Percentiles rank a stretch among this genome's conserved stretches.
phyloP scores from a whole-genome alignment of 306 rosid species.

The Cucumis hystrix region DNA sequence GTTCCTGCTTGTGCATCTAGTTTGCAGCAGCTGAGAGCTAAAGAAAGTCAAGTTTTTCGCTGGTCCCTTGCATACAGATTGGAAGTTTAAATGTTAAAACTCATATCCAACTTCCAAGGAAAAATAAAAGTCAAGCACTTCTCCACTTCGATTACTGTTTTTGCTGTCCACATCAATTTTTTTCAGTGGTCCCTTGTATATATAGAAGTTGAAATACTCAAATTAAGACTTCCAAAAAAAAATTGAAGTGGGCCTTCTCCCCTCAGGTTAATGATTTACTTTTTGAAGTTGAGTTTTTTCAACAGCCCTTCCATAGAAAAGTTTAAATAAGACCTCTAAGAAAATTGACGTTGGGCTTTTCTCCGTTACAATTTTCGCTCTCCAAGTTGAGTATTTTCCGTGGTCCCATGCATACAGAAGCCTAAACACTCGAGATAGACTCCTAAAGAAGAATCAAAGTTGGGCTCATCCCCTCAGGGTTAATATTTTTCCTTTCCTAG shows the following conservation, averaged over 20 bases:
- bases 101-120: neutral
- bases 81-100: neutral
- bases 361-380: neutral
- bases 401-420: neutral
- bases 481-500: neutral
- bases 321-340: neutral
- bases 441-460: neutral
- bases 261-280: neutral
- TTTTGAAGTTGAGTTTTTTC: neutral
- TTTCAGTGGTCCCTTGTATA: neutral
- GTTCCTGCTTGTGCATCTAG: no score
- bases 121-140: neutral
- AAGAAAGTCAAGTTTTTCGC: neutral
- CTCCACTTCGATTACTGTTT: neutral
- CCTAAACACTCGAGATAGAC: neutral
- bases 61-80: neutral
- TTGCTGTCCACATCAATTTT: neutral
- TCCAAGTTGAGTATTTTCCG: neutral
- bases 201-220: neutral
- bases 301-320: neutral
- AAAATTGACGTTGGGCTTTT: neutral
- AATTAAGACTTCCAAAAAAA: neutral
- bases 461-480: neutral
- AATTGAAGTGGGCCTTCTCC: neutral
- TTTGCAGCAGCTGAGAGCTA: no score